Conservation (phyloP, 352 stramenopile genomes). For the Phytophthora parvispora region DNA sequence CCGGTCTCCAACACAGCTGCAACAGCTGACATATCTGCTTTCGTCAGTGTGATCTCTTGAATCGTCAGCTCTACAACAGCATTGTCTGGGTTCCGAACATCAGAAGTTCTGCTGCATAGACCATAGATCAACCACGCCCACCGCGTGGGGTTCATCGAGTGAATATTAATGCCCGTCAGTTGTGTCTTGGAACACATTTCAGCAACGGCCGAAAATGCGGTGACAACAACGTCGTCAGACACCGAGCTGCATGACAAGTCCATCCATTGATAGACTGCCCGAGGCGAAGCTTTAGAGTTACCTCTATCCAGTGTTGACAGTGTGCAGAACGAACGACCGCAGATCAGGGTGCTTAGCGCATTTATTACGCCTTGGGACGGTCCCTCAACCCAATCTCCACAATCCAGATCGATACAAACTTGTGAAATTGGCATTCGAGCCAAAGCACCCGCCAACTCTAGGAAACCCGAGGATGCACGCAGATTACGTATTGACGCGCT, state of each 20-base stretch:
- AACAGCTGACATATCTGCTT: not conserved
- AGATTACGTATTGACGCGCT: not conserved
- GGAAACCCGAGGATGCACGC: not conserved
- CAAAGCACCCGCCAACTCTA: not conserved
- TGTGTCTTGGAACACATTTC: not conserved
- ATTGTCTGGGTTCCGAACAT: not conserved
- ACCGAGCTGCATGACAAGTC: not conserved
- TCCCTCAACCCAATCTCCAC: not conserved
- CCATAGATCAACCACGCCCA: not conserved
- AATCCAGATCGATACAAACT: not conserved
- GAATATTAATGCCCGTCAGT: not conserved
- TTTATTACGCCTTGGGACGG: not conserved
- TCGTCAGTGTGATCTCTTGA: not conserved
- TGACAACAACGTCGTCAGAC: not conserved
- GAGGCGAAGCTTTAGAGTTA: not conserved
- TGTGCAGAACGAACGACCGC: not conserved
- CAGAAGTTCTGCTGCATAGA: not conserved
- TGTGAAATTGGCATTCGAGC: not conserved
- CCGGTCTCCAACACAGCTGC: not conserved
- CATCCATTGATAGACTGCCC: not conserved
- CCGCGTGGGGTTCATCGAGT: not conserved
- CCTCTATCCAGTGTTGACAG: not conserved
- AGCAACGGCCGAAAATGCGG: not conserved
- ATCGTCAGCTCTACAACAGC: not conserved
- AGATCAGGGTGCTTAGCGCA: not conserved